Evolutionary conservation across 306 rosid species (phyloP).

Genomic region (Astragalus membranaceus): DNA sequence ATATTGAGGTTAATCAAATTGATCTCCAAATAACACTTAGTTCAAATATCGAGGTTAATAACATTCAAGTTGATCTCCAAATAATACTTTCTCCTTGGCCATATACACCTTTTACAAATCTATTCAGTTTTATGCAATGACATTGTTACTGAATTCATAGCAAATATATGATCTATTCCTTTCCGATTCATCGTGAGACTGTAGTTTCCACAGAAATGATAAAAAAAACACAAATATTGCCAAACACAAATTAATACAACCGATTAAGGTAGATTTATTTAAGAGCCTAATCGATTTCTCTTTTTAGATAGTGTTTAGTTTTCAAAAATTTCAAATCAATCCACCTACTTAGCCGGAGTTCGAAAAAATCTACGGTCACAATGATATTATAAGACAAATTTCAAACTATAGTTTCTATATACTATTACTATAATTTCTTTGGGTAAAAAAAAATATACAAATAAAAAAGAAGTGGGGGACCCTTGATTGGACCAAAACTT

Average conservation of each 20-base stretch:
- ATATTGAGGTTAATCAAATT: too few relatives aligned
- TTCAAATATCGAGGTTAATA: too few relatives aligned
- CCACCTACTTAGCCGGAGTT: background rate
- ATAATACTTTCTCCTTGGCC: background rate
- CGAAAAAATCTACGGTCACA: background rate
- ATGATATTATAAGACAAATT: background rate
- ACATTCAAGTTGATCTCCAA: too few relatives aligned
- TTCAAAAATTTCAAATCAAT: background rate
- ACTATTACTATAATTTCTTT: background rate
- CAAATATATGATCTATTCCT: too few relatives aligned
- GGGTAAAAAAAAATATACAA: constrained; percentile 13
- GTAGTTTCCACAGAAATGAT: too few relatives aligned
- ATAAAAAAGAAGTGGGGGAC: background rate
- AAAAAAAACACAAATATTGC: too few relatives aligned
- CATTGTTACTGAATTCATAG: background rate
- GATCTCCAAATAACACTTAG: too few relatives aligned
- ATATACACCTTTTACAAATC: background rate
- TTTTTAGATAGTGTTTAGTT: too few relatives aligned
- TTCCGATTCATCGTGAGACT: too few relatives aligned
- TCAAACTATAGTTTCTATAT: background rate
- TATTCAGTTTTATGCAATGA: background rate
- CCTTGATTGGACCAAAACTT: constrained; percentile 2
- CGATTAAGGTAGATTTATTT: too few relatives aligned
- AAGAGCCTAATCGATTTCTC: too few relatives aligned
- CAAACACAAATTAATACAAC: too few relatives aligned